phyloP scores from a whole-genome alignment of 1,284 basidiomycete genomes.

The Amylostereum chailletii region DNA sequence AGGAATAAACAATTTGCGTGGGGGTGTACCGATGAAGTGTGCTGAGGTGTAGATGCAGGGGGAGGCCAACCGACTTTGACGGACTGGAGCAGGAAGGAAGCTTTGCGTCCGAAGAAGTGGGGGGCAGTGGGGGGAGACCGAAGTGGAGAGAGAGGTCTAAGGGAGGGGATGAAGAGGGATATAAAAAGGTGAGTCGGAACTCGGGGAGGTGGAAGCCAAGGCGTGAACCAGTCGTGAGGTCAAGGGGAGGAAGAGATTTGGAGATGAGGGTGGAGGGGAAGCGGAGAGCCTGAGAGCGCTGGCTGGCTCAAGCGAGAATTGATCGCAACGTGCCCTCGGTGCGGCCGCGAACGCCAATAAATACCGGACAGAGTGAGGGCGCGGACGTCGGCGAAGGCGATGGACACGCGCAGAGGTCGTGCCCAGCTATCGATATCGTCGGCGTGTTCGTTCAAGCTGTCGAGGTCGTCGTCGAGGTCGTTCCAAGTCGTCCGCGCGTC shows the following conservation, averaged over 20 bases:
- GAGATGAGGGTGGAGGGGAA: conserved; percentile 12
- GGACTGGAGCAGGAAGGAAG: no score
- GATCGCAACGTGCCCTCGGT: conserved; percentile 65
- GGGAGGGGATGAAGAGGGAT: conserved; percentile 35
- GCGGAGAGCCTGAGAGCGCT: conserved; percentile 37
- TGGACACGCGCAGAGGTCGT: conserved; percentile 22
- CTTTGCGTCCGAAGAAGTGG: neutral
- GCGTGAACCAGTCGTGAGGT: conserved; percentile 5
- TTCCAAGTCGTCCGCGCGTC: no score
- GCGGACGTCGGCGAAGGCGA: neutral
- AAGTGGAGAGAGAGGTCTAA: conserved; percentile 7
- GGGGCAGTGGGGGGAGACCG: conserved; percentile 7
- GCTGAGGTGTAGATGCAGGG: conserved; percentile 15
- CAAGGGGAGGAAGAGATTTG: neutral
- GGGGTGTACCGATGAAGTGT: conserved; percentile 16
- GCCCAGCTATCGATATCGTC: conserved; percentile 2
- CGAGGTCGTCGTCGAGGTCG: no score
- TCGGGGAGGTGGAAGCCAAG: conserved; percentile 30
- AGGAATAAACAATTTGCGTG: conserved; percentile 39
- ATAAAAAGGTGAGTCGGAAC: conserved; percentile 35
- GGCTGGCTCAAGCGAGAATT: conserved; percentile 36
- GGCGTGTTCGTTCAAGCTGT: neutral
- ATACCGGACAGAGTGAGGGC: conserved; percentile 1
- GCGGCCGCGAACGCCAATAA: conserved; percentile 31
- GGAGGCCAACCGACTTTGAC: no score